phyloP scores from a whole-genome alignment of 2,329 filamentous ascomycete species.

The Pestalotiopsis sp. region DNA sequence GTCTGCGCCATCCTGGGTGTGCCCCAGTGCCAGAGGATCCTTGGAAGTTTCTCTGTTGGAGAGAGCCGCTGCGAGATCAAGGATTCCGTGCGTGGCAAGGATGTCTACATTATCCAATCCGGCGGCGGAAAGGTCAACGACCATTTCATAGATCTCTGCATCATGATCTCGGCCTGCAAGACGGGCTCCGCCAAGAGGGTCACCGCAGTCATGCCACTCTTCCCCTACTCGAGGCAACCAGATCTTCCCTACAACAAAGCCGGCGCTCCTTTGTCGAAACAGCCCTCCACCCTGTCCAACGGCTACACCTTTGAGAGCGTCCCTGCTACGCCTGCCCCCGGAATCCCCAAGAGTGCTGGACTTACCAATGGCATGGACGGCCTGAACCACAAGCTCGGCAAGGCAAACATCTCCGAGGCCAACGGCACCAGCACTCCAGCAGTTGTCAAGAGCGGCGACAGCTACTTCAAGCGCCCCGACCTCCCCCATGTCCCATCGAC shows the following conservation, averaged over 20 bases:
- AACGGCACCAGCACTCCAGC: constrained; percentile 24
- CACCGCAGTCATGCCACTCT: constrained; percentile 91
- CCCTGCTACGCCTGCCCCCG: constrained; percentile 80
- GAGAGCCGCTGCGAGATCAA: constrained; percentile 95
- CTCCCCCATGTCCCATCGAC: neutral
- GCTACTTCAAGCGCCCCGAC: constrained; percentile 16
- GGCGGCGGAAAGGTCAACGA: constrained; percentile 94
- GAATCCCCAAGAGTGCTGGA: constrained; percentile 67
- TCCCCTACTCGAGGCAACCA: constrained; percentile 95
- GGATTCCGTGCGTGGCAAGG: constrained; percentile 95
- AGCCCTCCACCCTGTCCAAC: constrained; percentile 51
- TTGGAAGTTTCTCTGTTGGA: constrained; percentile 92
- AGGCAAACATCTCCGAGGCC: constrained; percentile 7
- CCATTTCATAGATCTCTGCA: constrained; percentile 93
- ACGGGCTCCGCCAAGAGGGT: constrained; percentile 89
- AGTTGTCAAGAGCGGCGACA: constrained; percentile 10
- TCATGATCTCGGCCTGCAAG: constrained; percentile 98
- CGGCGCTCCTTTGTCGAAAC: constrained; percentile 83
- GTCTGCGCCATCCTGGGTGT: constrained; percentile 91
- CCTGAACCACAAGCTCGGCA: constrained; percentile 15
- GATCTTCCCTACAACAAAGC: constrained; percentile 97
- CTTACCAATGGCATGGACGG: constrained; percentile 44
- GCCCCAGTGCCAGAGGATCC: constrained; percentile 79
- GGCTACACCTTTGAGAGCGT: constrained; percentile 90
- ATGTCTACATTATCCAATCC: constrained; percentile 98